A percentile compares a stretch with the other conserved stretches of the same genome.
phyloP scores from a whole-genome alignment of 1,284 basidiomycete species.

The Ceratobasidium sp. region DNA sequence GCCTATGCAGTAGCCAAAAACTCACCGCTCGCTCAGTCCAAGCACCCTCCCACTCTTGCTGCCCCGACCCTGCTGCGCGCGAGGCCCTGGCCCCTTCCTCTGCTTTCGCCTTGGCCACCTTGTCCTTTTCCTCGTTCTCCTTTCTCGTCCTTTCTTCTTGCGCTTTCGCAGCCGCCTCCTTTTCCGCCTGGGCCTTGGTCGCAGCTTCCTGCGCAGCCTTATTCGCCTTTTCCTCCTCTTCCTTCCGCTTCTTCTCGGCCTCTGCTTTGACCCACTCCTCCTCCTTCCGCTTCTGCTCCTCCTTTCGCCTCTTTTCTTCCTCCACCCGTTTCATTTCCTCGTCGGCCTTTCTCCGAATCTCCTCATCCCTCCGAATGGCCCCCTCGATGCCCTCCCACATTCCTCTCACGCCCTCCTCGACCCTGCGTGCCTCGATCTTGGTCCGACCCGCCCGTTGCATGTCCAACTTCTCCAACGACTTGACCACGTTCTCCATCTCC shows the following conservation, averaged over 20 bases:
- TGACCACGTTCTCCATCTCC: conserved; percentile 28
- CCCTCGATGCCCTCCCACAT: conserved; percentile 34
- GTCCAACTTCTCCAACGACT: conserved; percentile 24
- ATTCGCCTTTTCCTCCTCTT: conserved; percentile 39
- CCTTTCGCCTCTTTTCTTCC: conserved; percentile 43
- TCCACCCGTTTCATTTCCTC: conserved; percentile 37
- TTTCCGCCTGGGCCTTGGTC: conserved; percentile 59
- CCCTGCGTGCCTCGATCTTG: conserved; percentile 33
- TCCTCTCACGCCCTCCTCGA: conserved; percentile 27
- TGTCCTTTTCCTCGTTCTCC: conserved; percentile 54
- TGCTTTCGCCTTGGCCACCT: conserved; percentile 54
- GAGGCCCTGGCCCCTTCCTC: conserved; percentile 59
- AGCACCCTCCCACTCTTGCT: conserved; percentile 68
- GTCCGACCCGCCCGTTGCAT: conserved; percentile 38
- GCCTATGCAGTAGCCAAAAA: conserved; percentile 26
- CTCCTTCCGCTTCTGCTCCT: conserved; percentile 46
- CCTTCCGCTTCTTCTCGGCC: conserved; percentile 36
- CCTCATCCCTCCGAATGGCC: conserved; percentile 62
- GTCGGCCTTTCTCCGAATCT: conserved; percentile 56
- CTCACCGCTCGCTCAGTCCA: conserved; percentile 63
- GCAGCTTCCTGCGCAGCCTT: conserved; percentile 47
- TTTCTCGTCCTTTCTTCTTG: conserved; percentile 54
- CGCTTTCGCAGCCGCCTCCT: conserved; percentile 55
- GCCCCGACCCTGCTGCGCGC: conserved; percentile 70
- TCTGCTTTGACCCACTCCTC: conserved; percentile 39